Conservation (phyloP, 2,329 filamentous ascomycete species). For the Boeremia exigua region DNA sequence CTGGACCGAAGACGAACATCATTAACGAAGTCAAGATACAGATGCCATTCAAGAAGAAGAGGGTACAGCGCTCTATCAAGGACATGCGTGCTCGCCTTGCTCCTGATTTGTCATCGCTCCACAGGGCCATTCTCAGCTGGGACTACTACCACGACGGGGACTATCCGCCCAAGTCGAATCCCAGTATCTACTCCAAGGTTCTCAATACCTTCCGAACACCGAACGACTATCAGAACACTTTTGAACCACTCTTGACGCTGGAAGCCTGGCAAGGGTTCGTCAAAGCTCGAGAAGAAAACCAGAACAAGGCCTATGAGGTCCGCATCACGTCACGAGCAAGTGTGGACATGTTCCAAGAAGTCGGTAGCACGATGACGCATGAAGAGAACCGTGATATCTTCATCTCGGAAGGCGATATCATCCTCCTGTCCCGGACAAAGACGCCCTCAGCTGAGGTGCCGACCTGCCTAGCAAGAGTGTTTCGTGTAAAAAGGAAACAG, state of each 20-base stretch:
- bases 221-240: constrained; percentile 82
- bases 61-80: constrained; percentile 80
- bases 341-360: constrained; percentile 91
- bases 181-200: constrained; percentile 75
- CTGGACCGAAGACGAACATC: constrained; percentile 47
- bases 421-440: constrained; percentile 78
- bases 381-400: constrained; percentile 73
- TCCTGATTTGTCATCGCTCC: constrained; percentile 83
- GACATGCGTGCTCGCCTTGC: constrained; percentile 93
- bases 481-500: constrained; percentile 80
- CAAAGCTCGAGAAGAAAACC: constrained; percentile 85
- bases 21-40: constrained; percentile 48
- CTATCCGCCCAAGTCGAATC: constrained; percentile 76
- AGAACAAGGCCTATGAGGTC: constrained; percentile 80
- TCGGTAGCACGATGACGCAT: constrained; percentile 81
- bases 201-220: constrained; percentile 79
- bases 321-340: constrained; percentile 86
- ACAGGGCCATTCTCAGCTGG: constrained; percentile 88
- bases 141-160: constrained; percentile 91
- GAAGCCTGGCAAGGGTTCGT: constrained; percentile 97
- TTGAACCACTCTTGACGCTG: constrained; percentile 85
- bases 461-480: constrained; percentile 87
- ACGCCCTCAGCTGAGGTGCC: constrained; percentile 73
- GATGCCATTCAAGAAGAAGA: constrained; percentile 83
- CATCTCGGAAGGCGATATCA: constrained; percentile 83